Percentiles rank a stretch among this genome's conserved stretches.
Conservation (phyloP, 1,284 basidiomycete species). For the Somion occarium region DNA sequence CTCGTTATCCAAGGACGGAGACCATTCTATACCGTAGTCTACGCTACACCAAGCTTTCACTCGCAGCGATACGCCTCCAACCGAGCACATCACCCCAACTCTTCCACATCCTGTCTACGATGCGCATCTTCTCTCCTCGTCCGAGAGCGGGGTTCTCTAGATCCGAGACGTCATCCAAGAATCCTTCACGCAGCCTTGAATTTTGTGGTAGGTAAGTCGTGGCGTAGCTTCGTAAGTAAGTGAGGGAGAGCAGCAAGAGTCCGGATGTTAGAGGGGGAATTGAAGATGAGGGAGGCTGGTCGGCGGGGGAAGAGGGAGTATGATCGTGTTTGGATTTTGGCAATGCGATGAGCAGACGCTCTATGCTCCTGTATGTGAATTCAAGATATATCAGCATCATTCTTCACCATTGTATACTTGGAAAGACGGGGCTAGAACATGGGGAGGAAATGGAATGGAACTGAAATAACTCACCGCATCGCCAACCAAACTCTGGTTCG, state of each 20-base stretch:
- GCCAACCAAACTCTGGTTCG: constrained; percentile 54
- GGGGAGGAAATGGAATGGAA: background rate
- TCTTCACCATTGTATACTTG: background rate
- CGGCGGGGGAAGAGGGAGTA: background rate
- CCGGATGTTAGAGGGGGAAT: constrained; percentile 64
- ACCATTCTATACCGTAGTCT: too few relatives aligned
- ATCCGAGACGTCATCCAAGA: constrained; percentile 83
- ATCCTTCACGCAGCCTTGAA: constrained; percentile 66
- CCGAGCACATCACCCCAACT: constrained; percentile 69
- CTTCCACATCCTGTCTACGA: constrained; percentile 89
- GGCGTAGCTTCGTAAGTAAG: constrained; percentile 62
- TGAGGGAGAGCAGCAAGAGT: constrained; percentile 67
- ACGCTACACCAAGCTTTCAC: too few relatives aligned
- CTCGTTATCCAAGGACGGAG: too few relatives aligned
- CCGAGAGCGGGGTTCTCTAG: constrained; percentile 73
- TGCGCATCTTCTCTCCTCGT: constrained; percentile 66
- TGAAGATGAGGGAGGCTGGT: constrained; percentile 2
- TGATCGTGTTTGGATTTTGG: constrained; percentile 22
- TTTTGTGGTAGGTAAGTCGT: constrained; percentile 47
- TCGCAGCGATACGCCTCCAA: constrained; percentile 34
- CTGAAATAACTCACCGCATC: constrained; percentile 43
- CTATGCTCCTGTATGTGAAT: constrained; percentile 52
- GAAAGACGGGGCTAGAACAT: background rate
- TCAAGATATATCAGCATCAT: background rate
- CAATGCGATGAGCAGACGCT: constrained; percentile 62